These are phyloP conservation scores for Quercus cerris DNA, from an alignment of 306 rosid species.

Conservation along the genomic window DNA sequence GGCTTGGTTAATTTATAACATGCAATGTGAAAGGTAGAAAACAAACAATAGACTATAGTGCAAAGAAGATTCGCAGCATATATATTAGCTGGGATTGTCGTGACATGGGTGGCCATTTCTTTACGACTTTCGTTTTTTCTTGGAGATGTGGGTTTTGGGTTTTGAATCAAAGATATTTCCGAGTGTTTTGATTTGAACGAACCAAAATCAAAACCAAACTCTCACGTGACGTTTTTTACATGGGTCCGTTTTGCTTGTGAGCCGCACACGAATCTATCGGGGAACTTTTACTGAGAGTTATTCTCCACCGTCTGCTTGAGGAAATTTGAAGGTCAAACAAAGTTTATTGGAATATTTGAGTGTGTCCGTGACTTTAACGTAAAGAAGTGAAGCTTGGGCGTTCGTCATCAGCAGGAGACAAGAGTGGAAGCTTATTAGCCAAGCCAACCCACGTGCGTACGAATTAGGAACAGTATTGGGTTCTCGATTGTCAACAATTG, in stretches of 20 bases:
- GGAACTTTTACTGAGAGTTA: neutral
- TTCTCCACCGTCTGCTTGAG: neutral
- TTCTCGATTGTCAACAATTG: too few relatives aligned
- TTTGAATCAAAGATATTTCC: neutral
- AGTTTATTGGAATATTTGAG: neutral
- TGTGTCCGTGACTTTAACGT: too few relatives aligned
- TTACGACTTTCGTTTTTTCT: slow-evolving; percentile 4
- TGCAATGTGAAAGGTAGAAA: neutral
- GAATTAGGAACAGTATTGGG: too few relatives aligned
- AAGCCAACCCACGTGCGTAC: too few relatives aligned
- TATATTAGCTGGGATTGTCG: slow-evolving; percentile 28
- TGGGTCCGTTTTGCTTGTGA: neutral
- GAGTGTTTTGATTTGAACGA: neutral
- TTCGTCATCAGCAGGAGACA: too few relatives aligned
- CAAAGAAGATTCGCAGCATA: slow-evolving; percentile 37
- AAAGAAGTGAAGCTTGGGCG: too few relatives aligned
- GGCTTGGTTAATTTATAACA: slow-evolving; percentile 6
- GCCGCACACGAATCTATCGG: neutral
- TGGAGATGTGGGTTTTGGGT: slow-evolving; percentile 13
- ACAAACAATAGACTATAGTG: too few relatives aligned
- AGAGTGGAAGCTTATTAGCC: too few relatives aligned
- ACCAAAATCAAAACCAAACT: neutral
- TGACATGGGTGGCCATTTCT: neutral
- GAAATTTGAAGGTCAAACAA: neutral
- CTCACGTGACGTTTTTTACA: neutral